These are phyloP conservation scores for Panus rudis DNA, from an alignment of 768 basidiomycete genomes.

Conservation along the genomic window DNA sequence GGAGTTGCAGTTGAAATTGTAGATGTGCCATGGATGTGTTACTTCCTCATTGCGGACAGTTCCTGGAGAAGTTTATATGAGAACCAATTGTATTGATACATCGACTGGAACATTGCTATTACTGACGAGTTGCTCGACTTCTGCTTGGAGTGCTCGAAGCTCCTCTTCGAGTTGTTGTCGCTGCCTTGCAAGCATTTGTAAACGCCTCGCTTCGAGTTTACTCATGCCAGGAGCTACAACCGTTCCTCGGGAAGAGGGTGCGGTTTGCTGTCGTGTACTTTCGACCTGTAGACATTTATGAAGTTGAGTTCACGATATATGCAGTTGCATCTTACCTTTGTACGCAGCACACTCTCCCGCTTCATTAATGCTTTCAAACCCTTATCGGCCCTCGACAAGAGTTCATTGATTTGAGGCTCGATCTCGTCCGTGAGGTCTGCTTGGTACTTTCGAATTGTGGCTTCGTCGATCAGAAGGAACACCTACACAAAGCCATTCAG, in stretches of 20 bases:
- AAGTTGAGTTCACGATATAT: background rate
- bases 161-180: slow-evolving; percentile 63
- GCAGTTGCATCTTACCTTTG: slow-evolving; percentile 47
- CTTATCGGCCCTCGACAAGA: slow-evolving; percentile 64
- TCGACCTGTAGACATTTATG: slow-evolving; percentile 40
- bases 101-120: no score
- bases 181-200: slow-evolving; percentile 60
- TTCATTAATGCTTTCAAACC: slow-evolving; percentile 56
- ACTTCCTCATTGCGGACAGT: slow-evolving; percentile 18
- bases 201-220: slow-evolving; percentile 59
- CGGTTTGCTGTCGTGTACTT: slow-evolving; percentile 34
- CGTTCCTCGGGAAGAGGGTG: slow-evolving; percentile 32
- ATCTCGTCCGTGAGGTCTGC: slow-evolving; percentile 71
- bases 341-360: slow-evolving; percentile 52
- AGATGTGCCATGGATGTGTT: background rate
- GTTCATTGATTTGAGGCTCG: slow-evolving; percentile 72
- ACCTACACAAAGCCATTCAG: slow-evolving; percentile 37
- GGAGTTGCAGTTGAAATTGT: slow-evolving; percentile 38
- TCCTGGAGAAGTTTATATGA: slow-evolving; percentile 9
- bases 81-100: background rate
- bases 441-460: slow-evolving; percentile 67
- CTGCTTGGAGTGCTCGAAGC: slow-evolving; percentile 49
- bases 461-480: slow-evolving; percentile 68
- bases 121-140: slow-evolving; percentile 51
- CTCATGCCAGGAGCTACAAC: slow-evolving; percentile 46